Evolutionary conservation across 192 early-diverging fungal genomes (phyloP).

Genomic region (Gryganskiella cystojenkinii): DNA sequence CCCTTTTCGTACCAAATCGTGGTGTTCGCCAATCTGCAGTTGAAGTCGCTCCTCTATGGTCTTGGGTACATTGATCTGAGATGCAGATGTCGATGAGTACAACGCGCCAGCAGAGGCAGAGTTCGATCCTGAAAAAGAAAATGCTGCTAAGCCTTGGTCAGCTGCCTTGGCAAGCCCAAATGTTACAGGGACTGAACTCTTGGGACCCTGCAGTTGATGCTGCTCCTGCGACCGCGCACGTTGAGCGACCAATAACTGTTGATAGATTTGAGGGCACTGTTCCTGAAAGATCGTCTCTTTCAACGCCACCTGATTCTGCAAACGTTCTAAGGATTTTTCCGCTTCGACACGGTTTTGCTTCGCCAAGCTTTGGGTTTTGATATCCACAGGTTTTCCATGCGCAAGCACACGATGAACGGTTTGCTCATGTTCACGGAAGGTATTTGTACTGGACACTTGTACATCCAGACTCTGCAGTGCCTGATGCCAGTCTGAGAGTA

Average conservation of each 20-base stretch:
- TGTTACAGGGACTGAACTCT: neutral
- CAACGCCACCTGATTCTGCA: constrained; percentile 19
- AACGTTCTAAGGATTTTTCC: constrained; percentile 15
- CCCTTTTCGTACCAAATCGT: constrained; percentile 21
- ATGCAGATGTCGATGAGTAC: neutral
- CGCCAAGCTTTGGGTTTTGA: constrained; percentile 21
- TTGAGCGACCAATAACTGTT: constrained; percentile 28
- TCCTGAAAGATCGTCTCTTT: constrained; percentile 23
- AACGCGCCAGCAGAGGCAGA: constrained; percentile 8
- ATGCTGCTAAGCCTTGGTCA: too few species aligned
- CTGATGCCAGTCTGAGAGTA: constrained; percentile 33
- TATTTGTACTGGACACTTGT: constrained; percentile 16
- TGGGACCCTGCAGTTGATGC: neutral
- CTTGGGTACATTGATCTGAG: constrained; percentile 4
- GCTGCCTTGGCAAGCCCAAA: too few species aligned
- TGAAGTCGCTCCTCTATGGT: constrained; percentile 38
- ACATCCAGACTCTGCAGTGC: constrained; percentile 24
- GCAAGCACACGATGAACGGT: constrained; percentile 19
- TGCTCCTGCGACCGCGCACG: constrained; percentile 11
- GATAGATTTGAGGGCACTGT: constrained; percentile 30
- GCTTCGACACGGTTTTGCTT: constrained; percentile 22
- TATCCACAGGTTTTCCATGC: constrained; percentile 17
- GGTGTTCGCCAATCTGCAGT: constrained; percentile 37
- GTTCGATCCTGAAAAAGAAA: neutral
- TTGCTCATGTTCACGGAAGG: constrained; percentile 28